phyloP scores from a whole-genome alignment of 495 filamentous ascomycete species.

The Staphylotrichum tortipilum region DNA sequence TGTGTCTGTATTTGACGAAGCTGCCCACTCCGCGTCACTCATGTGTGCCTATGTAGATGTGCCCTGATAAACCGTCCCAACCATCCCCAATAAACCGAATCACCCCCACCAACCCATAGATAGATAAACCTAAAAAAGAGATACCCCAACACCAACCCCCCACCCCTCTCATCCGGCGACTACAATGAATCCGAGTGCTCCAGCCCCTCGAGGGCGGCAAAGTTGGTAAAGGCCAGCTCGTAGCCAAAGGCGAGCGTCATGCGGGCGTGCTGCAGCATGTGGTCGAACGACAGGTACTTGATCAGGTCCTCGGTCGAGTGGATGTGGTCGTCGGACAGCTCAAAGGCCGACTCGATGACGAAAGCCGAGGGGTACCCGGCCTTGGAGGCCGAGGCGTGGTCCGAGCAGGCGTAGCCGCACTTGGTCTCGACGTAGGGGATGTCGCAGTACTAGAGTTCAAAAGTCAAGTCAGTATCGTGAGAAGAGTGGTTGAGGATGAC shows the following conservation, averaged over 20 bases:
- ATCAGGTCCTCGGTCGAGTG: constrained; percentile 85
- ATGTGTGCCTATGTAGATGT: no score
- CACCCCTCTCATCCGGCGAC: neutral
- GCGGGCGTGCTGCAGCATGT: constrained; percentile 95
- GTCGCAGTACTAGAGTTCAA: constrained; percentile 58
- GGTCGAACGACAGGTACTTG: constrained; percentile 83
- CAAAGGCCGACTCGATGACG: constrained; percentile 86
- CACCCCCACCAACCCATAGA: no score
- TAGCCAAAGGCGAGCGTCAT: constrained; percentile 85
- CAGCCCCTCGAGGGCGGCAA: constrained; percentile 28
- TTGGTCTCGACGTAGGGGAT: constrained; percentile 87
- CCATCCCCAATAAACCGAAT: no score
- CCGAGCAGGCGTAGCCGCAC: constrained; percentile 95
- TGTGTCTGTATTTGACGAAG: no score
- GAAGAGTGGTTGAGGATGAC: neutral
- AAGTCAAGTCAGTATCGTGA: neutral
- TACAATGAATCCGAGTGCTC: constrained; percentile 2
- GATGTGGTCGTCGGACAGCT: constrained; percentile 78
- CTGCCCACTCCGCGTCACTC: no score
- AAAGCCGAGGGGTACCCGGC: constrained; percentile 93
- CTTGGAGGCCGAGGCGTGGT: constrained; percentile 93
- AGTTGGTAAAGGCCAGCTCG: constrained; percentile 69
- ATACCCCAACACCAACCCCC: no score
- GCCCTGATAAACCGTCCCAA: no score
- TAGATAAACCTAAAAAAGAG: no score